Conservation (phyloP, 495 filamentous ascomycete genomes). For the Penicillium paxilli region DNA sequence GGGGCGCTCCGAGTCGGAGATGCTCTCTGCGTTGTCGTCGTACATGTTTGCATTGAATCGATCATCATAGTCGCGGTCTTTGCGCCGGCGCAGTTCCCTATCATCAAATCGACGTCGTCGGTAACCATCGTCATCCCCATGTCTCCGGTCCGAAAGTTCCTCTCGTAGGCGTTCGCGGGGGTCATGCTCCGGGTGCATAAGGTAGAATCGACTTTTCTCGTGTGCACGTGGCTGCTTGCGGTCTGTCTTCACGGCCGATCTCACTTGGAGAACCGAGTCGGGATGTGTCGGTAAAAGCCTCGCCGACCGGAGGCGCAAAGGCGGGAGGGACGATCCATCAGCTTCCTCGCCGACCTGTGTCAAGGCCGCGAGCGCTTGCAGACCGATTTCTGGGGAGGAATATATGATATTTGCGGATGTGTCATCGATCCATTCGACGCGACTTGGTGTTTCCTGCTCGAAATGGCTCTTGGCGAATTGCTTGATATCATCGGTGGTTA, state of each 20-base stretch:
- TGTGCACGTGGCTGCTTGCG: conserved; percentile 75
- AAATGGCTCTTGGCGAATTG: conserved; percentile 68
- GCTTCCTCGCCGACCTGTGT: conserved; percentile 41
- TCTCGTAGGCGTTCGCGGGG: conserved; percentile 67
- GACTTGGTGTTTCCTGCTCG: conserved; percentile 47
- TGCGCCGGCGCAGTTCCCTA: conserved; percentile 52
- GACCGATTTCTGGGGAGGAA: conserved; percentile 64
- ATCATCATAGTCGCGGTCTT: conserved; percentile 51
- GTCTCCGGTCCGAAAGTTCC: conserved; percentile 45
- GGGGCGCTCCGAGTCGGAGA: conserved; percentile 31
- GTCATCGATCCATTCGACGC: conserved; percentile 95
- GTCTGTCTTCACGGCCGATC: conserved; percentile 73
- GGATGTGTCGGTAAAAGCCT: conserved; percentile 66
- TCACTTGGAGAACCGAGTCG: conserved; percentile 66
- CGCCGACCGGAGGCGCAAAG: conserved; percentile 55
- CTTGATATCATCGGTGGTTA: conserved; percentile 76
- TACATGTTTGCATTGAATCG: conserved; percentile 75
- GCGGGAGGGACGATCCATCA: conserved; percentile 41
- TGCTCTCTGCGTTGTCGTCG: conserved; percentile 56
- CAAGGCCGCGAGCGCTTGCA: conserved; percentile 69
- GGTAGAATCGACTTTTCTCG: conserved; percentile 83
- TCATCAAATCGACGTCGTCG: conserved; percentile 57
- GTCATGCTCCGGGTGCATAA: conserved; percentile 85
- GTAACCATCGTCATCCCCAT: conserved; percentile 61
- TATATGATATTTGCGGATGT: conserved; percentile 85